Evolutionary conservation across 257 asterid genomes (phyloP).

Genomic region (Knoxia roxburghii): DNA sequence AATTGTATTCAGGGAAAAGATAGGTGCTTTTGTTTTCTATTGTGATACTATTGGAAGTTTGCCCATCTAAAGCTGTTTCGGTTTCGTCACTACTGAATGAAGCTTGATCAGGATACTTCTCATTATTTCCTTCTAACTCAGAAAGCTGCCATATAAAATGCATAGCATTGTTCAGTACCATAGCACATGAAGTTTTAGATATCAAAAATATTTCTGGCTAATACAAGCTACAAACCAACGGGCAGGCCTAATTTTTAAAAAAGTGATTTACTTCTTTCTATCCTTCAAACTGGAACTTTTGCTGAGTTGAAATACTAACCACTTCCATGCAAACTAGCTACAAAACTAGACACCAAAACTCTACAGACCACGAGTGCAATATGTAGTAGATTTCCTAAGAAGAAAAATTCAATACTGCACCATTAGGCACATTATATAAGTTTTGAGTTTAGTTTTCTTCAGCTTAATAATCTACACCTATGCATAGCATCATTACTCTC

Average conservation of each 20-base stretch:
- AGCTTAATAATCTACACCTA: background rate
- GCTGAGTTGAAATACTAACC: background rate
- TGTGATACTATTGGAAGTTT: constrained; percentile 16
- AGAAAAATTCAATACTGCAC: too few relatives aligned
- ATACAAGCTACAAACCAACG: background rate
- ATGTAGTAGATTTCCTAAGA: background rate
- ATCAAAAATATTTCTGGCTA: background rate
- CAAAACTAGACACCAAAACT: background rate
- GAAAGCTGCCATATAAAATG: constrained; percentile 31
- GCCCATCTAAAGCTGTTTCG: constrained; percentile 21
- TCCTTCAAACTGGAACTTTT: background rate
- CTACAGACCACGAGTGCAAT: background rate
- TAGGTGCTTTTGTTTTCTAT: constrained; percentile 15
- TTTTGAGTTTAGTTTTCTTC: background rate
- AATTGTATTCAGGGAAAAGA: constrained; percentile 13
- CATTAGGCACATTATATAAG: background rate
- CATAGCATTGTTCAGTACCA: background rate
- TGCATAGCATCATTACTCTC: background rate
- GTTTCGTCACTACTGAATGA: constrained; percentile 17
- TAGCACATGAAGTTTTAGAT: background rate
- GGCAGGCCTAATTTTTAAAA: background rate
- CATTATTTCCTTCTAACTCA: constrained; percentile 24
- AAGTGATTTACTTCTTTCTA: background rate
- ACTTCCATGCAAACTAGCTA: background rate
- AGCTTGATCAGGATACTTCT: constrained; percentile 21